A percentile compares a stretch with the other conserved stretches of the same genome.
These are phyloP conservation scores for Penicillium brevicompactum DNA, from an alignment of 2,329 filamentous ascomycete species.

Conservation along the genomic window DNA sequence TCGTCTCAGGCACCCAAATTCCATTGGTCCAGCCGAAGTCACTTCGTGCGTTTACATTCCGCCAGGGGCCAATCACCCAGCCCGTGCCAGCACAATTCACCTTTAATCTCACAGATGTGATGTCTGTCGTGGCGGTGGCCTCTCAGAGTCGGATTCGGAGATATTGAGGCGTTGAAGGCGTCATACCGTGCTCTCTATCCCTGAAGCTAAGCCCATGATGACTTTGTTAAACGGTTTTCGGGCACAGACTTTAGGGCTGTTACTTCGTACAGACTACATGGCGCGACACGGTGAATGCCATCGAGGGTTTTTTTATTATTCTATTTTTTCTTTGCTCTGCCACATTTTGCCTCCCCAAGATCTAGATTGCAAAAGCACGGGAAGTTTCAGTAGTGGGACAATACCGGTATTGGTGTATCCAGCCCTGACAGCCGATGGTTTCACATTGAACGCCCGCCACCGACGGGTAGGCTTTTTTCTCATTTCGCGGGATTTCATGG, in stretches of 20 bases:
- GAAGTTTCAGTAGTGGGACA: neutral
- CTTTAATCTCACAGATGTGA: constrained; percentile 8
- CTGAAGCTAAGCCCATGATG: too few relatives aligned
- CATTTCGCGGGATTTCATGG: neutral
- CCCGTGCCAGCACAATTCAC: neutral
- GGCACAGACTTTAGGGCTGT: too few relatives aligned
- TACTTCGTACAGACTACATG: too few relatives aligned
- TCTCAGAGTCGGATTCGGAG: neutral
- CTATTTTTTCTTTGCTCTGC: too few relatives aligned
- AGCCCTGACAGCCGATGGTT: neutral
- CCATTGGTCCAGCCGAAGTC: neutral
- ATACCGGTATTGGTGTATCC: neutral
- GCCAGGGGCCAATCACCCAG: neutral
- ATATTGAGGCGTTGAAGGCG: neutral
- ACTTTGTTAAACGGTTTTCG: too few relatives aligned
- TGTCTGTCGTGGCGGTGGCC: neutral
- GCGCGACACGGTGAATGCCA: too few relatives aligned
- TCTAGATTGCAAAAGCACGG: too few relatives aligned
- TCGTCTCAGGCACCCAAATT: constrained; percentile 1
- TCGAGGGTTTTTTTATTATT: too few relatives aligned
- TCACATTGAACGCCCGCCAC: constrained; percentile 4
- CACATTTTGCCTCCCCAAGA: too few relatives aligned
- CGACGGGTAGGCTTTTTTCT: neutral
- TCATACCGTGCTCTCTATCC: too few relatives aligned
- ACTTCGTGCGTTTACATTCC: neutral